Conservation (phyloP, 2,329 filamentous ascomycete genomes). For the Cladophialophora bantiana region DNA sequence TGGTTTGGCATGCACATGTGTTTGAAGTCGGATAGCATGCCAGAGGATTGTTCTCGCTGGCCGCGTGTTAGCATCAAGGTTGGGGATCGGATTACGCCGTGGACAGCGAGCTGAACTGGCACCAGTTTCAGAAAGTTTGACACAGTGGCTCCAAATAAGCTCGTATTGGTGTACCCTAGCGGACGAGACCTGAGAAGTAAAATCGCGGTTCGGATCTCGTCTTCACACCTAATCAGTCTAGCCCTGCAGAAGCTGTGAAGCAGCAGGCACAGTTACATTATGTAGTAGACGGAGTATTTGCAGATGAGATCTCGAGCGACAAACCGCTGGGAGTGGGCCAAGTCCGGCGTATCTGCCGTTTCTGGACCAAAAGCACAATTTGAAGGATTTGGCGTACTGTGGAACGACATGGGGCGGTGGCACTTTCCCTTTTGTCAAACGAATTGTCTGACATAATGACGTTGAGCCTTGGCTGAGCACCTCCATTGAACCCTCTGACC, state of each 20-base stretch:
- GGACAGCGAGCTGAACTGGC: constrained; percentile 1
- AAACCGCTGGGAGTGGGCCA: not conserved
- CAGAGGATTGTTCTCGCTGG: not conserved
- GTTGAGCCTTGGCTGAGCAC: not conserved
- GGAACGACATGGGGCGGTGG: not conserved
- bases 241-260: not conserved
- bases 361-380: not conserved
- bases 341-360: constrained; percentile 1
- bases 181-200: not conserved
- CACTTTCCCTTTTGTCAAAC: not conserved
- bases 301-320: not conserved
- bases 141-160: not conserved
- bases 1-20: constrained; percentile 83
- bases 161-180: not conserved
- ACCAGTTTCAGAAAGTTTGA: constrained; percentile 1
- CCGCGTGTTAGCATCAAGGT: constrained; percentile 21
- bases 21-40: constrained; percentile 31
- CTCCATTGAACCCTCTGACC: not conserved
- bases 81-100: constrained; percentile 33
- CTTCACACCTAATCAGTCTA: not conserved
- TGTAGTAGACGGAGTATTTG: not conserved
- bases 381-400: constrained; percentile 5
- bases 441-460: not conserved
- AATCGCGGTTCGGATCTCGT: not conserved
- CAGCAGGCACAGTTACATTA: not conserved